phyloP scores from a whole-genome alignment of 2,329 filamentous ascomycete species.

The Paecilomyces sp. region DNA sequence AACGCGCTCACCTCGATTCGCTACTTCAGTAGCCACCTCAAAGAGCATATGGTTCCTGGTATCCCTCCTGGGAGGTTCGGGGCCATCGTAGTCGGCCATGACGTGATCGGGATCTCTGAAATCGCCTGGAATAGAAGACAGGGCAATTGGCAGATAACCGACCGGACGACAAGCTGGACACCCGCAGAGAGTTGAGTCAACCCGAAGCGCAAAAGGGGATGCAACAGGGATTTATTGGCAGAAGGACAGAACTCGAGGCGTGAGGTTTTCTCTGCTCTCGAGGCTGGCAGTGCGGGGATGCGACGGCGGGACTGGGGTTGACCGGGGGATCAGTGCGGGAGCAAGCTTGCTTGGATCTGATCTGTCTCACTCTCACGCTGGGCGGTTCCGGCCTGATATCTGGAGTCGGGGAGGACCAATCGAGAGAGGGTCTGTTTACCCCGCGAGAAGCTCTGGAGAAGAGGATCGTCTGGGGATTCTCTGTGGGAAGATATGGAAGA shows the following conservation, averaged over 20 bases:
- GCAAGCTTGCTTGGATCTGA: background rate
- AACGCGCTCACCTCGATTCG: constrained; percentile 66
- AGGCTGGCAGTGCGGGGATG: background rate
- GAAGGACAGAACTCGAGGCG: background rate
- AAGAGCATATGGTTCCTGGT: constrained; percentile 95
- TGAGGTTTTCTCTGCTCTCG: background rate
- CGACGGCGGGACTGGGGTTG: background rate
- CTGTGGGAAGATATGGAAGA: background rate
- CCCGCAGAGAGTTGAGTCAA: background rate
- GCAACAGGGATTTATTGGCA: background rate
- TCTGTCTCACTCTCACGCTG: background rate
- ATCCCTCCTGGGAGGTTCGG: constrained; percentile 49
- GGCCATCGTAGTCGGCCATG: constrained; percentile 78
- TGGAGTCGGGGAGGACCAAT: background rate
- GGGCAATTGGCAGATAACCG: background rate
- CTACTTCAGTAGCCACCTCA: constrained; percentile 93
- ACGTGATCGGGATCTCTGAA: constrained; percentile 46
- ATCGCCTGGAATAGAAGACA: background rate
- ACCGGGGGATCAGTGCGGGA: background rate
- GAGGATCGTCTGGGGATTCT: background rate
- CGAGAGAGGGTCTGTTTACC: background rate
- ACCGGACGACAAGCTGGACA: background rate
- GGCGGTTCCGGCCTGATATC: background rate
- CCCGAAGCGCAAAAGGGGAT: background rate
- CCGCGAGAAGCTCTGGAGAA: background rate